Base-by-base conservation (phyloP, 1,284 basidiomycete genomes). In the Cutaneotrichosporon cutaneum region DNA sequence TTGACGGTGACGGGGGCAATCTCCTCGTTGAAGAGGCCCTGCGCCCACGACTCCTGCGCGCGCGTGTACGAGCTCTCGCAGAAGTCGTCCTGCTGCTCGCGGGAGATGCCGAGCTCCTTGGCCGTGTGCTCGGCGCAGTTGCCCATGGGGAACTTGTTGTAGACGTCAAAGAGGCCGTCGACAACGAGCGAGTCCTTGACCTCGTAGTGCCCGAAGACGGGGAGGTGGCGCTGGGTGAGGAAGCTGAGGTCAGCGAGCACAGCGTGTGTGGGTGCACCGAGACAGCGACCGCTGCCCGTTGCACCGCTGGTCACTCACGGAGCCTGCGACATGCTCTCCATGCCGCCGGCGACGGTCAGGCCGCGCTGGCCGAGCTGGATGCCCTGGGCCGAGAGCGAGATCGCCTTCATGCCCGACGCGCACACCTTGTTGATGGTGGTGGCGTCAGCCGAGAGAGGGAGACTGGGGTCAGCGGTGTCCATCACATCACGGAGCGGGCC, bases 341-440 rank as follows among this genome's bases (percentile, higher is more conserved):
- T 94, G 63, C 95, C 95, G 71, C 95, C 96, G 56, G 94, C 94
- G 45, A 89, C 89, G 65, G 97, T 89, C 56, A 97, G 87, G 78
- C 82, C 79, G 61, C 84, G 86, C 71, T 88, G 87, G 58, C 95
- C 96, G 36, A 88, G 83, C 74, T 88, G 85, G 77, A 99, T 94
- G 73, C 86, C 87, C 82, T 98, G 94, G 42, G 92, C 85, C 58
- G 92, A 96, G 67, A 96, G 85, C 80, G 93, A 95, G 82, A 97
- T 86, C 45, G 92, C 84, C 82, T 99, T 97, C 84, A 99, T 84
- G 59, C 95, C 96, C 65, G 90, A 93, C 4, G 95, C 95, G 79
- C 95, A 99, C 74, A 99, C 92, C 81, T 98, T 96, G 86, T 99
- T 99, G 83, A 99, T 90, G 58, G 96, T 99, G 44, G 96, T 99